phyloP scores from a whole-genome alignment of 257 asterid species.

The Perilla frutescens region DNA sequence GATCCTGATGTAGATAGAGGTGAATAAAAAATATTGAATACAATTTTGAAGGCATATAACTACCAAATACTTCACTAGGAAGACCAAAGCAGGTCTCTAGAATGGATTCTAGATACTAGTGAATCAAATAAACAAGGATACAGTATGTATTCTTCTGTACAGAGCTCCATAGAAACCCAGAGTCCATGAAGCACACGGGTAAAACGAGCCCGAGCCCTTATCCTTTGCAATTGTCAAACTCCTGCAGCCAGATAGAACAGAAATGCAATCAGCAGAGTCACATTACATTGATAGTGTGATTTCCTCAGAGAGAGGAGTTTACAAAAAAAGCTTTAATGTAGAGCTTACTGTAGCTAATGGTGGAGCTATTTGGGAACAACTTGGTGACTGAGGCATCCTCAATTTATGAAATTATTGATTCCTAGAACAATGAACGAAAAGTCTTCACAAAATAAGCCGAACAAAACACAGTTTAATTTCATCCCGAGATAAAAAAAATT shows the following conservation, averaged over 20 bases:
- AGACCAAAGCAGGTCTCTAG: neutral
- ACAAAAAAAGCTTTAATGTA: neutral
- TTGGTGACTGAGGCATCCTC: conserved; percentile 18
- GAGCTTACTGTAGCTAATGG: conserved; percentile 35
- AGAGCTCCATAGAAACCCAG: neutral
- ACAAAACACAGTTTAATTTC: neutral
- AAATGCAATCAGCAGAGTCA: conserved; percentile 16
- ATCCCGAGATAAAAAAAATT: neutral
- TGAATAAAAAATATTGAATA: neutral
- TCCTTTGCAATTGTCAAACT: conserved; percentile 9
- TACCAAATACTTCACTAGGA: neutral
- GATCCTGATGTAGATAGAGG: neutral
- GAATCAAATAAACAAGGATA: neutral
- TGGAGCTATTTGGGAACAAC: conserved; percentile 26
- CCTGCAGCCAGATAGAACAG: conserved; percentile 16
- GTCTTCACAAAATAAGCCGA: conserved; percentile 25
- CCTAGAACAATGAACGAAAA: conserved; percentile 22
- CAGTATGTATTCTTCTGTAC: neutral
- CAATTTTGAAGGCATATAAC: neutral
- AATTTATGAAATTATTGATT: conserved; percentile 6
- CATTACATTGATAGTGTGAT: neutral
- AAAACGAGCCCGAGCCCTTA: neutral
- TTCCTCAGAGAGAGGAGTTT: neutral
- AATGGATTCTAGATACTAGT: neutral
- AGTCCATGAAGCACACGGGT: neutral